phyloP scores from a whole-genome alignment of 2,329 filamentous ascomycete genomes.

The Pseudohalonectria lignicola region DNA sequence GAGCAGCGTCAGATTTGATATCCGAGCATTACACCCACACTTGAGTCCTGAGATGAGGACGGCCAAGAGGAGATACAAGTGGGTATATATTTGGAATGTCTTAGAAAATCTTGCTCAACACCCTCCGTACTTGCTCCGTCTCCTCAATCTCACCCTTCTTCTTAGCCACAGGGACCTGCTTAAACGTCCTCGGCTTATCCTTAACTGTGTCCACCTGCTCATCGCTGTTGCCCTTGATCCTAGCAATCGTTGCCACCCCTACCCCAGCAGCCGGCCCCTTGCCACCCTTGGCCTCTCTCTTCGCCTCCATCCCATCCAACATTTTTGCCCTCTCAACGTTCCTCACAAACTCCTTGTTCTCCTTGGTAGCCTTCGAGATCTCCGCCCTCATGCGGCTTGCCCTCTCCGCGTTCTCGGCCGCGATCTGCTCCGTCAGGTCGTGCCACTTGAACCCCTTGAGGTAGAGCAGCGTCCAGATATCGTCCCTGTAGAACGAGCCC shows the following conservation, averaged over 20 bases:
- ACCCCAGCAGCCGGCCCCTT: constrained; percentile 8
- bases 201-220: too few species aligned
- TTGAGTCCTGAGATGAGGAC: too few species aligned
- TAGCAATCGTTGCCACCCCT: neutral
- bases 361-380: constrained; percentile 61
- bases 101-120: constrained; percentile 56
- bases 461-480: constrained; percentile 78
- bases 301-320: constrained; percentile 60
- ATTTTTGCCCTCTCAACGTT: constrained; percentile 76
- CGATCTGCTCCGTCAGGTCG: constrained; percentile 63
- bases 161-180: constrained; percentile 50
- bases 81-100: too few species aligned
- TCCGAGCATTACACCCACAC: too few species aligned
- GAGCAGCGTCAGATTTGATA: too few species aligned
- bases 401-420: constrained; percentile 71
- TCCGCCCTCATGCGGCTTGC: constrained; percentile 67
- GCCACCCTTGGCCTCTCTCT: constrained; percentile 28
- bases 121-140: constrained; percentile 45
- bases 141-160: constrained; percentile 35
- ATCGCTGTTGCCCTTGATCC: neutral
- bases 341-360: constrained; percentile 72
- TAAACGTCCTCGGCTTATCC: constrained; percentile 41
- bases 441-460: constrained; percentile 78
- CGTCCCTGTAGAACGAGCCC: constrained; percentile 71
- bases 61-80: too few species aligned